These are phyloP conservation scores for Phialemonium atrogriseum DNA, from an alignment of 2,329 filamentous ascomycete species.

Conservation along the genomic window DNA sequence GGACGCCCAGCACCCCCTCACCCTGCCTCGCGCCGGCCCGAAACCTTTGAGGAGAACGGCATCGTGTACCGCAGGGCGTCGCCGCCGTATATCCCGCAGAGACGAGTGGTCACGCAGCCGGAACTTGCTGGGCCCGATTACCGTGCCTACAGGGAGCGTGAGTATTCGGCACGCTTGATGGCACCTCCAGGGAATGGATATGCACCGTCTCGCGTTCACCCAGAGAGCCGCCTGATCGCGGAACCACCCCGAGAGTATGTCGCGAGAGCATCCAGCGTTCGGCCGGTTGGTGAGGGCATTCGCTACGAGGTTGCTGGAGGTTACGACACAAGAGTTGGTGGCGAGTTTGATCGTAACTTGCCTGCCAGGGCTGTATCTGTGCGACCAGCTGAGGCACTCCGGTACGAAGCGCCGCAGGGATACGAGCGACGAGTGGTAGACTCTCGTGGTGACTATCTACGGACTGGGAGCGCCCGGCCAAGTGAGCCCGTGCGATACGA, in stretches of 20 bases:
- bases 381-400: slow-evolving; percentile 17
- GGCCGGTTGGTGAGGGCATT: slow-evolving; percentile 8
- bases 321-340: slow-evolving; percentile 10
- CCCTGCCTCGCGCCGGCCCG: slow-evolving; percentile 41
- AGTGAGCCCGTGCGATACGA: slow-evolving; percentile 19
- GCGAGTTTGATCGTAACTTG: neutral
- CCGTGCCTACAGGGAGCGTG: slow-evolving; percentile 47
- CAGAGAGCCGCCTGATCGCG: slow-evolving; percentile 32
- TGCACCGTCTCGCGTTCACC: slow-evolving; percentile 34
- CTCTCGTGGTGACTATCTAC: too few relatives aligned
- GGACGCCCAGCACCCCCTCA: slow-evolving; percentile 48
- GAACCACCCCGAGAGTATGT: slow-evolving; percentile 44
- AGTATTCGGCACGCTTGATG: slow-evolving; percentile 46
- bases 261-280: slow-evolving; percentile 16
- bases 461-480: too few relatives aligned
- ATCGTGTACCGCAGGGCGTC: slow-evolving; percentile 42
- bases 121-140: slow-evolving; percentile 47
- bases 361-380: slow-evolving; percentile 1
- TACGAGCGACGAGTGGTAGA: too few relatives aligned
- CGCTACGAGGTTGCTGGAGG: slow-evolving; percentile 15
- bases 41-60: slow-evolving; percentile 40
- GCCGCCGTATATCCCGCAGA: slow-evolving; percentile 35
- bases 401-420: too few relatives aligned
- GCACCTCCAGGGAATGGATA: slow-evolving; percentile 34
- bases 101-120: slow-evolving; percentile 54